Conservation (phyloP, 1,284 basidiomycete genomes). For the Rhizoctonia solani region DNA sequence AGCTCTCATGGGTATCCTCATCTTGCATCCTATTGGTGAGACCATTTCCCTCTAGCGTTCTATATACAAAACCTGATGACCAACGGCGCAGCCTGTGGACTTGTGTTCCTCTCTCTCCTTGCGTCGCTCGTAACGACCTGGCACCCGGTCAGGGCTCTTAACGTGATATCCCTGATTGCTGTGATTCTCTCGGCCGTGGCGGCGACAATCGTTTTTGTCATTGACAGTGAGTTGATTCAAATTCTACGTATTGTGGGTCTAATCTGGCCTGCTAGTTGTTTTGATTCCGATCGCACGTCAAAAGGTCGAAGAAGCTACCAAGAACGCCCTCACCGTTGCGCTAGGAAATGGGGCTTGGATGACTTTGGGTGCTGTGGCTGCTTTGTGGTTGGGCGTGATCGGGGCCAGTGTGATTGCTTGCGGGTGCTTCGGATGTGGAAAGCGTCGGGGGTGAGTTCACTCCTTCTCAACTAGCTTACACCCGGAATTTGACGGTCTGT, state of each 20-base stretch:
- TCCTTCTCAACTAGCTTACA: not conserved
- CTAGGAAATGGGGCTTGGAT: conserved; percentile 77
- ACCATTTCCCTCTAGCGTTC: not conserved
- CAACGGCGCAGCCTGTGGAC: conserved; percentile 50
- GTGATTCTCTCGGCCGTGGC: conserved; percentile 62
- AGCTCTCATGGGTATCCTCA: conserved; percentile 35
- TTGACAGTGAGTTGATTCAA: conserved; percentile 48
- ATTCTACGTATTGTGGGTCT: not conserved
- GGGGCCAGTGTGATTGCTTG: conserved; percentile 64
- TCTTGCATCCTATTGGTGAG: conserved; percentile 54
- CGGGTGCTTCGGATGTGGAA: conserved; percentile 60
- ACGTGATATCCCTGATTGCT: conserved; percentile 58
- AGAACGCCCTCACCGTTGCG: conserved; percentile 52
- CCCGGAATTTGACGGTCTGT: not conserved
- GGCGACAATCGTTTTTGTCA: conserved; percentile 58
- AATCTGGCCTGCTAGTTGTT: conserved; percentile 46
- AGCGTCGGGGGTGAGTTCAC: conserved; percentile 15
- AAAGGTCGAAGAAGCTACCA: conserved; percentile 51
- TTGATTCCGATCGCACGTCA: conserved; percentile 57
- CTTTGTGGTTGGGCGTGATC: conserved; percentile 64
- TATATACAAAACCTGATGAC: not conserved
- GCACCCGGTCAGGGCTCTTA: conserved; percentile 56
- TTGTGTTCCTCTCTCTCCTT: conserved; percentile 57
- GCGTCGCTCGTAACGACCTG: conserved; percentile 27
- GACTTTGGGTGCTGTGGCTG: conserved; percentile 57